Evolutionary conservation across 1,139 yeast genomes (phyloP).

Genomic region (Suhomyces bribrorum): DNA sequence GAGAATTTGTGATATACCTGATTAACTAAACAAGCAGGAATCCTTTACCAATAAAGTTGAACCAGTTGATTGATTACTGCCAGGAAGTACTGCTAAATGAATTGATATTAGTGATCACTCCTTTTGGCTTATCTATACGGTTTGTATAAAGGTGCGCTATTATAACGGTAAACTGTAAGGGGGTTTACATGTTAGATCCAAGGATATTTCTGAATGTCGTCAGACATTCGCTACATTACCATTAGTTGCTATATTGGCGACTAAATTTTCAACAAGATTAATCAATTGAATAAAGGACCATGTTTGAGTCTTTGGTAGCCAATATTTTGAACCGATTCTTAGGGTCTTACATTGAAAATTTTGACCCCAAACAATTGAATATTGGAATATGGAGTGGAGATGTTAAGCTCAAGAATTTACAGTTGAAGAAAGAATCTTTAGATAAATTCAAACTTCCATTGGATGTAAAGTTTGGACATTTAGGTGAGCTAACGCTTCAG

Average conservation of each 20-base stretch:
- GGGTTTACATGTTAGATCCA: slow-evolving; percentile 2
- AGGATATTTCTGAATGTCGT: slow-evolving; percentile 2
- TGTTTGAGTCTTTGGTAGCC: slow-evolving; percentile 63
- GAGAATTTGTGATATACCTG: too few relatives aligned
- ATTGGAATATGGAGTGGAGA: slow-evolving; percentile 99
- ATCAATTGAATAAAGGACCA: slow-evolving; percentile 15
- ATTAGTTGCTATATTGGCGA: neutral
- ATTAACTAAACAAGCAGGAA: too few relatives aligned
- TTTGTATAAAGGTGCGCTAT: slow-evolving; percentile 2
- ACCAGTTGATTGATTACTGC: too few relatives aligned
- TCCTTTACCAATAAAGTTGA: too few relatives aligned
- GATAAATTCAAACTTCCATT: slow-evolving; percentile 85
- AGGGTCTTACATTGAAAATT: slow-evolving; percentile 85
- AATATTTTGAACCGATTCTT: slow-evolving; percentile 53
- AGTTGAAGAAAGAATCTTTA: slow-evolving; percentile 78
- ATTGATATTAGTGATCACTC: neutral
- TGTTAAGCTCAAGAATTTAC: slow-evolving; percentile 77
- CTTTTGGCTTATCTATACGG: slow-evolving; percentile 4
- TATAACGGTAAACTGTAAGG: slow-evolving; percentile 4
- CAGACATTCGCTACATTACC: too few relatives aligned
- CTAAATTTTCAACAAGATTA: neutral
- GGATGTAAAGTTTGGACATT: slow-evolving; percentile 86
- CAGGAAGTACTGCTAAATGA: neutral
- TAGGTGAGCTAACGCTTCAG: slow-evolving; percentile 86
- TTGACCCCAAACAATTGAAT: slow-evolving; percentile 90